Evolutionary conservation across 2,329 filamentous ascomycete genomes (phyloP).

Genomic region (Aspergillus amoenus): DNA sequence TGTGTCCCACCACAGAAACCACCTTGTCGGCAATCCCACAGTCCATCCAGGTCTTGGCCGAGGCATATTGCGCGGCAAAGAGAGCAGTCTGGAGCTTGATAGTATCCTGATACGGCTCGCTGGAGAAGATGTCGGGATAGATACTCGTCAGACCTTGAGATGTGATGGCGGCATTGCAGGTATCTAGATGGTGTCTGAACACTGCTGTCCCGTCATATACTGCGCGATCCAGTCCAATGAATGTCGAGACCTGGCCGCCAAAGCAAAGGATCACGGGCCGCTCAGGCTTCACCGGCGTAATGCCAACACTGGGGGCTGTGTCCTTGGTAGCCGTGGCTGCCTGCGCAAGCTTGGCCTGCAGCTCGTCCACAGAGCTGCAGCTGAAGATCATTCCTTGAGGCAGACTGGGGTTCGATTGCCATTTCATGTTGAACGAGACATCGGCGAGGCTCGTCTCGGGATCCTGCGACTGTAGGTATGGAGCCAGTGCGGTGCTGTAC

Average conservation of each 20-base stretch:
- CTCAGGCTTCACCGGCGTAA: not conserved
- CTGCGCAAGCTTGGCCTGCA: not conserved
- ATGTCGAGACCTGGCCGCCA: not conserved
- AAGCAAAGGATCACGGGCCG: not conserved
- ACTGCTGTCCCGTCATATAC: not conserved
- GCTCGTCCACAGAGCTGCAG: not conserved
- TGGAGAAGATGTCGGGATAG: slow-evolving; percentile 31
- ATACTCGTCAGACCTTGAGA: slow-evolving; percentile 33
- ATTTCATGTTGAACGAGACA: not conserved
- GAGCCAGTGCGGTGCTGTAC: not conserved
- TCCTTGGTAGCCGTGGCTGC: not conserved
- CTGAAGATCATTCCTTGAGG: not conserved
- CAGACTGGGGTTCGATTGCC: not conserved
- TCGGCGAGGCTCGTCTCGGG: not conserved
- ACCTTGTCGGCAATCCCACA: slow-evolving; percentile 29
- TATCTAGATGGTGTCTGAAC: slow-evolving; percentile 30
- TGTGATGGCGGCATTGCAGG: not conserved
- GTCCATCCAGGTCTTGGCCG: slow-evolving; percentile 40
- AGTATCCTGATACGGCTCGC: slow-evolving; percentile 16
- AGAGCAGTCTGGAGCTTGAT: slow-evolving; percentile 37
- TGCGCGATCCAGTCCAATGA: not conserved
- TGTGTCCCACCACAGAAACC: slow-evolving; percentile 37
- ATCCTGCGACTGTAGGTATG: not conserved
- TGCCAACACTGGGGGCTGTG: not conserved
- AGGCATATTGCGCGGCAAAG: slow-evolving; percentile 41